These are phyloP conservation scores for Pichia phayaonensis DNA, from an alignment of 805 yeast species.

Conservation along the genomic window DNA sequence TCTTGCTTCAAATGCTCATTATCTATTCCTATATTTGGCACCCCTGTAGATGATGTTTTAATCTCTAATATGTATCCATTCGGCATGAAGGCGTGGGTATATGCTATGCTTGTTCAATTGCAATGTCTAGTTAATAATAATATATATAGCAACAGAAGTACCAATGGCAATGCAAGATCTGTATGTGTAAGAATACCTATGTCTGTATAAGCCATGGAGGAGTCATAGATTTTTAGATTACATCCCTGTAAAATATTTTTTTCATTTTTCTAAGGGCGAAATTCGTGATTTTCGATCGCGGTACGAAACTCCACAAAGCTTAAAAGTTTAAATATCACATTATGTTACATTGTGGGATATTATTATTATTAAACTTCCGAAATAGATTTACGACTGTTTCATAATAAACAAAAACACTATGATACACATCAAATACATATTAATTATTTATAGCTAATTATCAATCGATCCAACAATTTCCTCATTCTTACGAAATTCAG, in stretches of 20 bases:
- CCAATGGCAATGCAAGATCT: neutral
- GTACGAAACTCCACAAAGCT: too few relatives aligned
- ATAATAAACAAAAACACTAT: too few relatives aligned
- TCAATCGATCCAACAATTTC: conserved; percentile 52
- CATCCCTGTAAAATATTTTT: neutral
- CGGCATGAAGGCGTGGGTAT: conserved; percentile 10
- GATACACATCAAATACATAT: neutral
- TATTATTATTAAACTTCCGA: too few relatives aligned
- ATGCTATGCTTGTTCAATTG: neutral
- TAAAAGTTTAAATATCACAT: too few relatives aligned
- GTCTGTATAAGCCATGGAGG: neutral
- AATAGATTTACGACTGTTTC: too few relatives aligned
- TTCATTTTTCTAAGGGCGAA: neutral
- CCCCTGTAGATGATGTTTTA: conserved; percentile 14
- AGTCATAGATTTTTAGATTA: neutral
- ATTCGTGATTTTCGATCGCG: neutral
- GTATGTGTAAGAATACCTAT: neutral
- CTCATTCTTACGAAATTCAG: conserved; percentile 59
- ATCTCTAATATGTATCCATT: conserved; percentile 24
- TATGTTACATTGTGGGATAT: too few relatives aligned
- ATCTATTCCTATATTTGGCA: neutral
- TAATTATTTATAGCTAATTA: neutral
- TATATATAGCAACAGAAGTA: neutral
- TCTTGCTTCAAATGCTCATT: neutral
- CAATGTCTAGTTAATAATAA: neutral